phyloP scores from a whole-genome alignment of 225 moss, liverwort and hornwort genomes.

The Neckera pumila region DNA sequence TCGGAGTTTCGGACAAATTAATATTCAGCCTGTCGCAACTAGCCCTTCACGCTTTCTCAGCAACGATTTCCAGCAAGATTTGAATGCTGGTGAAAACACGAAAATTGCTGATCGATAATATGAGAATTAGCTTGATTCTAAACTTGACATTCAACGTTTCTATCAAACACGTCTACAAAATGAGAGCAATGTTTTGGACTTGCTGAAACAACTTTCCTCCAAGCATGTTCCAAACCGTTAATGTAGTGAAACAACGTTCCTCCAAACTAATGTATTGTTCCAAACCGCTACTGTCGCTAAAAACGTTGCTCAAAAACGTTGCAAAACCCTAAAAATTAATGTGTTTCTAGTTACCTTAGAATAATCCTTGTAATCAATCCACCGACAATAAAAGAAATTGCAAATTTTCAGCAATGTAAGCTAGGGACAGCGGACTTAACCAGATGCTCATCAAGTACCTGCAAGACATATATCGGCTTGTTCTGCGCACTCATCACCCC shows the following conservation, averaged over 20 bases:
- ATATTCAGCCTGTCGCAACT: neutral
- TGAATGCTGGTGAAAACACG: neutral
- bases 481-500: neutral
- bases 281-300: neutral
- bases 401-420: neutral
- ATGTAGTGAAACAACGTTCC: neutral
- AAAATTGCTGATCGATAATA: neutral
- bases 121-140: neutral
- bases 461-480: slow-evolving; percentile 8
- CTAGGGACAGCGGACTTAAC: neutral
- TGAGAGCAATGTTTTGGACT: neutral
- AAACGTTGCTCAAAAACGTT: neutral
- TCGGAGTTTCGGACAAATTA: neutral
- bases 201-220: neutral
- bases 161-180: neutral
- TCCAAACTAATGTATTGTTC: neutral
- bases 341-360: neutral
- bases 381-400: neutral
- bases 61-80: neutral
- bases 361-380: neutral
- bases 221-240: neutral
- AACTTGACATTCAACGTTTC: neutral
- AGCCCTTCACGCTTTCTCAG: neutral
- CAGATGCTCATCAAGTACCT: neutral
- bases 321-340: neutral